Conservation (phyloP, 768 basidiomycete genomes). For the Boletellus ananas region DNA sequence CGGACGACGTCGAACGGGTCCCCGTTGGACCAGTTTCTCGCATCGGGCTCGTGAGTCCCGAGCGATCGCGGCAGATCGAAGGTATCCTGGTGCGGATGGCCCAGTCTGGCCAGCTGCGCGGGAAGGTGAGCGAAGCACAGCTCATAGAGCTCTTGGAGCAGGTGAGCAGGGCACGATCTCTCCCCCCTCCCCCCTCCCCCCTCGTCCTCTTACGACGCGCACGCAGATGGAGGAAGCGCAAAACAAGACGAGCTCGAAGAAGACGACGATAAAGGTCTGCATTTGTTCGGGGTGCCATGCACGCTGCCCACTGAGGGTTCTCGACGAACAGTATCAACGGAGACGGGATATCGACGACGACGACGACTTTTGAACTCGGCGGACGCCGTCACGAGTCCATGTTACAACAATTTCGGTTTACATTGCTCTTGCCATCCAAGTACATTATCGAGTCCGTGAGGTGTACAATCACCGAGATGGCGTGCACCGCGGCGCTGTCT, state of each 20-base stretch:
- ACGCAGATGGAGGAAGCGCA: conserved; percentile 53
- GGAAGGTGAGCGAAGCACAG: conserved; percentile 73
- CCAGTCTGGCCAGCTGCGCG: conserved; percentile 75
- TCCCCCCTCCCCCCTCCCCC: no score
- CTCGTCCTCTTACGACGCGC: conserved; percentile 13
- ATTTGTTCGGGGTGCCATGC: neutral
- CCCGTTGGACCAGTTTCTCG: conserved; percentile 60
- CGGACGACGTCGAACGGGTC: no score
- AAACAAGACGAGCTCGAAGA: conserved; percentile 46
- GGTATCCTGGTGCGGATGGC: conserved; percentile 76
- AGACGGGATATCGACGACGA: conserved; percentile 67
- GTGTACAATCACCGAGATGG: neutral
- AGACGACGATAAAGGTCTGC: conserved; percentile 57
- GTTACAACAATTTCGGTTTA: neutral
- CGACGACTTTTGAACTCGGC: conserved; percentile 42
- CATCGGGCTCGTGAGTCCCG: conserved; percentile 82
- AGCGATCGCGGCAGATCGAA: conserved; percentile 78
- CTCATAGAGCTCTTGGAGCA: conserved; percentile 85
- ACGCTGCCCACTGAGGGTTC: neutral
- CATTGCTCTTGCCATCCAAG: neutral
- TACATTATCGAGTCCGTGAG: conserved; percentile 1
- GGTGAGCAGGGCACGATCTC: conserved; percentile 36
- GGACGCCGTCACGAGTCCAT: neutral
- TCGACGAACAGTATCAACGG: conserved; percentile 50
- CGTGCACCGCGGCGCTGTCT: neutral